A percentile compares a stretch with the other conserved stretches of the same genome.
Evolutionary conservation across 2,329 filamentous ascomycete genomes (phyloP).

Genomic region (Colletotrichum sp.): DNA sequence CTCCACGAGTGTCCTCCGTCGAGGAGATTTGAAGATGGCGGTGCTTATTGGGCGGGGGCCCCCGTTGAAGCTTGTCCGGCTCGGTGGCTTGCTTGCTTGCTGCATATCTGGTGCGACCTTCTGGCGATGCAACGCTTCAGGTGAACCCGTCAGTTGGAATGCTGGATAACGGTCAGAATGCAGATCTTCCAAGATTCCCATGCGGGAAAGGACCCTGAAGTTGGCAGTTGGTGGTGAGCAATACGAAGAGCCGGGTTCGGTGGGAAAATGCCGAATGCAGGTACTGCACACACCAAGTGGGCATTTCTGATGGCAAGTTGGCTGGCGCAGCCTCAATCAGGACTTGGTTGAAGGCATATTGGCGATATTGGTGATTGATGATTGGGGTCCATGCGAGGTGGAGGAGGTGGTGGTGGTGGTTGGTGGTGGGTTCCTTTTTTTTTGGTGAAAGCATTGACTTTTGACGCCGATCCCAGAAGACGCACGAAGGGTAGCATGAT

Average conservation of each 20-base stretch:
- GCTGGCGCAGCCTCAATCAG: not conserved
- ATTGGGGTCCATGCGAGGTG: not conserved
- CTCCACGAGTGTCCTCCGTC: not conserved
- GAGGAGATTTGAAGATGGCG: slow-evolving; percentile 2
- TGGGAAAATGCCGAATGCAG: slow-evolving; percentile 14
- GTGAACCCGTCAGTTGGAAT: slow-evolving; percentile 15
- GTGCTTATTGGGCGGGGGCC: slow-evolving; percentile 6
- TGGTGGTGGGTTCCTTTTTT: not conserved
- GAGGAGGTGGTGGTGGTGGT: not conserved
- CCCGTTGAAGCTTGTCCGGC: slow-evolving; percentile 5
- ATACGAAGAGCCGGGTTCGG: slow-evolving; percentile 7
- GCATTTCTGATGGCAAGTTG: not conserved
- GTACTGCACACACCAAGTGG: not conserved
- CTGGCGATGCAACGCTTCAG: slow-evolving; percentile 19
- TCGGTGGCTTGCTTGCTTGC: not conserved
- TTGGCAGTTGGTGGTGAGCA: slow-evolving; percentile 8
- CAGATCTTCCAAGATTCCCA: slow-evolving; percentile 22
- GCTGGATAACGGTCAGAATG: not conserved
- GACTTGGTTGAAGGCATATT: not conserved
- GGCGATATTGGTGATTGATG: not conserved
- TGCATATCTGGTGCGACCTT: not conserved
- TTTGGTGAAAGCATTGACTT: not conserved
- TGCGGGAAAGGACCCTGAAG: slow-evolving; percentile 3
- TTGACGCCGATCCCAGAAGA: not conserved
- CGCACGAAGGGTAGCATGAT: not conserved